Conservation (phyloP, 2,329 filamentous ascomycete species). For the Neophaeococcomyces aloes region DNA sequence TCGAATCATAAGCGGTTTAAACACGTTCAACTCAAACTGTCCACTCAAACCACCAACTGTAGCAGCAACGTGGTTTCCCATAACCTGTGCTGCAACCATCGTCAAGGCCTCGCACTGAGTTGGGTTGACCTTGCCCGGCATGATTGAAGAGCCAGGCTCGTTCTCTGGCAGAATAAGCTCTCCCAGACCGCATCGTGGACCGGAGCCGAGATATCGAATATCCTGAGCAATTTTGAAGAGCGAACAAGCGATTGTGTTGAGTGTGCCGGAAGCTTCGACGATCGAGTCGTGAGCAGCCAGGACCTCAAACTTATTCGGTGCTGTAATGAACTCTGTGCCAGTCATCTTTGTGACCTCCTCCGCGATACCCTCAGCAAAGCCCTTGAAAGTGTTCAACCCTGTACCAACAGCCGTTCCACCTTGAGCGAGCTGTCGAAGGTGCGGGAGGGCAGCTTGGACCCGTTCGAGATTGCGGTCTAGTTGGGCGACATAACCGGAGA, state of each 20-base stretch:
- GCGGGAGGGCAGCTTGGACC: constrained; percentile 69
- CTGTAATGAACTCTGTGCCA: constrained; percentile 84
- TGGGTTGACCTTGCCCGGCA: constrained; percentile 99
- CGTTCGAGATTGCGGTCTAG: constrained; percentile 83
- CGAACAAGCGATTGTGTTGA: constrained; percentile 76
- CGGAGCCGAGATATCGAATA: constrained; percentile 91
- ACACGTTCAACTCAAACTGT: constrained; percentile 98
- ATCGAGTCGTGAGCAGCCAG: constrained; percentile 92
- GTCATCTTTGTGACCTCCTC: constrained; percentile 87
- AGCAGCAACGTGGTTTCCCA: constrained; percentile 89
- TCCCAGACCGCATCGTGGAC: constrained; percentile 87
- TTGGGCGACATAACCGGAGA: constrained; percentile 94
- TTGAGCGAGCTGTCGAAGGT: constrained; percentile 79
- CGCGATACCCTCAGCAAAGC: constrained; percentile 88
- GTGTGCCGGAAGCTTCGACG: constrained; percentile 81
- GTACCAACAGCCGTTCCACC: constrained; percentile 95
- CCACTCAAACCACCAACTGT: constrained; percentile 95
- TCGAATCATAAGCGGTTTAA: constrained; percentile 92
- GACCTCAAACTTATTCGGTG: constrained; percentile 98
- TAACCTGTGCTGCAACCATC: constrained; percentile 95
- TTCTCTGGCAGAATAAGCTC: constrained; percentile 93
- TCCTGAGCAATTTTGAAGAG: constrained; percentile 98
- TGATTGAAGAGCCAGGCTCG: constrained; percentile 94
- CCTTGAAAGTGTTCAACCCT: constrained; percentile 92
- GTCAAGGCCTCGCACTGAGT: constrained; percentile 96